phyloP scores from a whole-genome alignment of 805 yeast species.

The Dipodascus geniculatus region DNA sequence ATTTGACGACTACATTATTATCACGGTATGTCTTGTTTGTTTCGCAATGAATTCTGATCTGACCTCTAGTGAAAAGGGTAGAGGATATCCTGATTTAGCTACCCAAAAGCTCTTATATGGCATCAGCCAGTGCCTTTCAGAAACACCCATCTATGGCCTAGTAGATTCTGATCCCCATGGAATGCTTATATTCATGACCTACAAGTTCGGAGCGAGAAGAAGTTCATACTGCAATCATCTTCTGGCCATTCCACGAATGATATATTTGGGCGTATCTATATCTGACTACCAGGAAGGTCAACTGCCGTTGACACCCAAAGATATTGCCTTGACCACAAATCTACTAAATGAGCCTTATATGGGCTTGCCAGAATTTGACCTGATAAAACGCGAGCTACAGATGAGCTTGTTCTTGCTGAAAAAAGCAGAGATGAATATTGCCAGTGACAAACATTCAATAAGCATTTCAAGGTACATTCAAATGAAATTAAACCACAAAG shows the following conservation, averaged over 20 bases:
- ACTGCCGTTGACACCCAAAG: conserved; percentile 20
- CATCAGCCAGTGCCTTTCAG: conserved; percentile 21
- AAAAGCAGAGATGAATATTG: conserved; percentile 48
- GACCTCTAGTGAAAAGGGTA: conserved; percentile 28
- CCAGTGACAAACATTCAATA: conserved; percentile 12
- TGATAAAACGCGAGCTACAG: conserved; percentile 37
- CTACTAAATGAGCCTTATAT: conserved; percentile 23
- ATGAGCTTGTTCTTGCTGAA: conserved; percentile 38
- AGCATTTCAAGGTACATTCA: conserved; percentile 13
- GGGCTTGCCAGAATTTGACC: conserved; percentile 8
- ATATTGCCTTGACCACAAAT: conserved; percentile 23
- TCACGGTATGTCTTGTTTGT: conserved; percentile 35
- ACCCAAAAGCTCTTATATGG: conserved; percentile 34
- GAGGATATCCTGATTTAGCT: conserved; percentile 53
- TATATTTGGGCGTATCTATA: conserved; percentile 32
- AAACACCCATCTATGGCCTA: conserved; percentile 33
- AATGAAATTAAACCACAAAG: conserved; percentile 4
- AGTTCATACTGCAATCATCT: conserved; percentile 4
- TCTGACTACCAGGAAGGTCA: conserved; percentile 29
- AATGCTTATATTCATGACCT: conserved; percentile 34
- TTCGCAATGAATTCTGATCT: too few species aligned
- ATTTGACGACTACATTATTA: conserved; percentile 21
- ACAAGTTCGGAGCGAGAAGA: conserved; percentile 19
- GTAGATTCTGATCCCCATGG: conserved; percentile 64
- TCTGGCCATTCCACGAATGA: conserved; percentile 9